These are phyloP conservation scores for Colletotrichum endophyticum DNA, from an alignment of 2,329 filamentous ascomycete genomes.

Conservation along the genomic window DNA sequence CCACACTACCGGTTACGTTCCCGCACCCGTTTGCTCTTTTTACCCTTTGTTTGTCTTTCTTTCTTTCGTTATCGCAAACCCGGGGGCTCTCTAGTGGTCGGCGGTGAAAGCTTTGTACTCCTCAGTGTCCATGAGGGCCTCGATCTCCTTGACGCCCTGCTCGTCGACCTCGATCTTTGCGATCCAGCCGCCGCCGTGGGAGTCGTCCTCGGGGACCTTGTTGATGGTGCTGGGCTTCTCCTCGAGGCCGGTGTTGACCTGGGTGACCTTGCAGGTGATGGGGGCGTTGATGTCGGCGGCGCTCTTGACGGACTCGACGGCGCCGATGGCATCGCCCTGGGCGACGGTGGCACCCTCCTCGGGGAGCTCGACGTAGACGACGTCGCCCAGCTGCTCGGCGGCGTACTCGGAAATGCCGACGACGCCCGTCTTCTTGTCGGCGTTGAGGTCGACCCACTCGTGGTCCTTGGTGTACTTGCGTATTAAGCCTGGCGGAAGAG, in stretches of 20 bases:
- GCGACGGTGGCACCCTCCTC: slow-evolving; percentile 69
- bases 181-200: slow-evolving; percentile 85
- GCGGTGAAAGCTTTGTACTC: slow-evolving; percentile 79
- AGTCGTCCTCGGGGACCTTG: slow-evolving; percentile 81
- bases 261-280: slow-evolving; percentile 75
- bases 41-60: background rate
- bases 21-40: background rate
- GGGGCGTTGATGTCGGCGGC: slow-evolving; percentile 97
- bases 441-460: slow-evolving; percentile 93
- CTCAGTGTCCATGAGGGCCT: slow-evolving; percentile 76
- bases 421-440: slow-evolving; percentile 80
- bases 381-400: slow-evolving; percentile 89
- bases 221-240: slow-evolving; percentile 90
- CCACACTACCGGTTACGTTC: background rate
- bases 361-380: slow-evolving; percentile 96
- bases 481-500: slow-evolving; percentile 52
- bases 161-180: slow-evolving; percentile 83
- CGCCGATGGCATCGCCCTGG: slow-evolving; percentile 85
- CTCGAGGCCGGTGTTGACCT: slow-evolving; percentile 77
- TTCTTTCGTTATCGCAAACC: background rate
- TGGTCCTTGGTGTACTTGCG: slow-evolving; percentile 97
- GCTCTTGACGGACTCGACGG: slow-evolving; percentile 97
- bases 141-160: slow-evolving; percentile 68
- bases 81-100: slow-evolving; percentile 35
- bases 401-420: slow-evolving; percentile 92